phyloP scores from a whole-genome alignment of 2,329 filamentous ascomycete genomes.

The Aurifilum marmelostoma region DNA sequence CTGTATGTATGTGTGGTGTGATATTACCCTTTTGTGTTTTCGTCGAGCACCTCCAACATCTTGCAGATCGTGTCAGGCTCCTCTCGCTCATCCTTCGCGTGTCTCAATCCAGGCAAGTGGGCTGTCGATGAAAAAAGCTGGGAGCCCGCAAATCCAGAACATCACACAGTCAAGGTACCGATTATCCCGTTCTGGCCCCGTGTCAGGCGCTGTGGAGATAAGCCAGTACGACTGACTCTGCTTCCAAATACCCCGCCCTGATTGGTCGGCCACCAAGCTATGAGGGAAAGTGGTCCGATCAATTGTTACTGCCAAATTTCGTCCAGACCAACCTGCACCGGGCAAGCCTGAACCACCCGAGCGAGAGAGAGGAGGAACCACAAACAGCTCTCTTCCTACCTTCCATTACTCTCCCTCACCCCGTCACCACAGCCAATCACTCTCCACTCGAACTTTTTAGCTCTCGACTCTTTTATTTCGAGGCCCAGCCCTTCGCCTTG shows the following conservation, averaged over 20 bases:
- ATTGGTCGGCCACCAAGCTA: constrained; percentile 11
- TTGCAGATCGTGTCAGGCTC: background rate
- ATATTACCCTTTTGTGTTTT: background rate
- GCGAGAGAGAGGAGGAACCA: background rate
- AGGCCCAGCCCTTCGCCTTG: constrained; percentile 33
- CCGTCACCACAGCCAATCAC: constrained; percentile 21
- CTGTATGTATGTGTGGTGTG: background rate
- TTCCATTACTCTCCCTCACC: constrained; percentile 7
- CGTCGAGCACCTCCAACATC: background rate
- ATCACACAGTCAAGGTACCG: background rate
- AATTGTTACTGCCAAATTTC: constrained; percentile 12
- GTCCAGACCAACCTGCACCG: constrained; percentile 5
- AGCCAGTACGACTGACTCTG: constrained; percentile 13
- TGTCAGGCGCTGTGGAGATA: constrained; percentile 16
- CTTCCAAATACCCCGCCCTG: constrained; percentile 10
- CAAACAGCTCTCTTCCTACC: constrained; percentile 9
- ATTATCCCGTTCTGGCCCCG: background rate
- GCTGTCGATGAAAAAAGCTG: constrained; percentile 1
- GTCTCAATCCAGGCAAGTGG: background rate
- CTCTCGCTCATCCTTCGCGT: constrained; percentile 5
- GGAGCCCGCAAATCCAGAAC: background rate
- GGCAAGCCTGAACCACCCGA: constrained; percentile 5
- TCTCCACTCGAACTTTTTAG: constrained; percentile 21
- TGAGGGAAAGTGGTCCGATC: constrained; percentile 16
- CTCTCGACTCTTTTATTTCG: constrained; percentile 32